These are phyloP conservation scores for Athelia sp. DNA, from an alignment of 1,284 basidiomycete species.

Conservation along the genomic window DNA sequence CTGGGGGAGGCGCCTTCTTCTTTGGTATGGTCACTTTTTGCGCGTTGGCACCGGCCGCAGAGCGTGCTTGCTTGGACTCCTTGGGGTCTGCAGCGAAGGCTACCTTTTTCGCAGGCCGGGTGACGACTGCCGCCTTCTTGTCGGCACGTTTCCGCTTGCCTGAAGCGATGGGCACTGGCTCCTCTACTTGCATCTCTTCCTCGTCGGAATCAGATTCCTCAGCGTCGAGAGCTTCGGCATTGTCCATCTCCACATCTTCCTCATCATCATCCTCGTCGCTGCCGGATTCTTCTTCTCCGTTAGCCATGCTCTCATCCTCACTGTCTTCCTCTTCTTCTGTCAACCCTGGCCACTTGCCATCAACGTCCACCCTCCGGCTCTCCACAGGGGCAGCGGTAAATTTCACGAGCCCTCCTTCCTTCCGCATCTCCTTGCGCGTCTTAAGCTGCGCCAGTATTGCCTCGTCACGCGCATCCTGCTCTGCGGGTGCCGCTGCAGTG, in stretches of 20 bases:
- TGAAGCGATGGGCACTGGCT: slow-evolving; percentile 22
- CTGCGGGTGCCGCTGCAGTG: slow-evolving; percentile 19
- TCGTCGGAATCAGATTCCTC: slow-evolving; percentile 22
- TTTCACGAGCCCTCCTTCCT: slow-evolving; percentile 54
- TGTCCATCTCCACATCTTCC: slow-evolving; percentile 19
- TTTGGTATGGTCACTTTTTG: too few species aligned
- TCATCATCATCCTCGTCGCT: slow-evolving; percentile 16
- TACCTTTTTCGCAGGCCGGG: slow-evolving; percentile 47
- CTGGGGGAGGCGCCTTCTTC: slow-evolving; percentile 4
- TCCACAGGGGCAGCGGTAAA: slow-evolving; percentile 50
- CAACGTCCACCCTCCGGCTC: slow-evolving; percentile 46
- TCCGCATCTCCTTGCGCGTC: slow-evolving; percentile 62
- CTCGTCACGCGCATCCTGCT: slow-evolving; percentile 36
- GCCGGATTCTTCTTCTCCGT: slow-evolving; percentile 16
- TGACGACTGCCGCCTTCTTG: slow-evolving; percentile 21
- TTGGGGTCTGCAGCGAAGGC: slow-evolving; percentile 29
- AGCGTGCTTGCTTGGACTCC: slow-evolving; percentile 25
- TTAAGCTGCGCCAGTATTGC: slow-evolving; percentile 42
- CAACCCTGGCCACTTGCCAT: slow-evolving; percentile 44
- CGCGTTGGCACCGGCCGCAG: slow-evolving; percentile 14
- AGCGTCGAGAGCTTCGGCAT: slow-evolving; percentile 17
- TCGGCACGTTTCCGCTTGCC: slow-evolving; percentile 41
- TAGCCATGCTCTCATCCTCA: slow-evolving; percentile 12
- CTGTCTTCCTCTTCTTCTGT: slow-evolving; percentile 22
- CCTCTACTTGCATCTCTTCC: slow-evolving; percentile 16